Conservation (phyloP, 306 rosid genomes). For the Chamaecrista fasciculata region DNA sequence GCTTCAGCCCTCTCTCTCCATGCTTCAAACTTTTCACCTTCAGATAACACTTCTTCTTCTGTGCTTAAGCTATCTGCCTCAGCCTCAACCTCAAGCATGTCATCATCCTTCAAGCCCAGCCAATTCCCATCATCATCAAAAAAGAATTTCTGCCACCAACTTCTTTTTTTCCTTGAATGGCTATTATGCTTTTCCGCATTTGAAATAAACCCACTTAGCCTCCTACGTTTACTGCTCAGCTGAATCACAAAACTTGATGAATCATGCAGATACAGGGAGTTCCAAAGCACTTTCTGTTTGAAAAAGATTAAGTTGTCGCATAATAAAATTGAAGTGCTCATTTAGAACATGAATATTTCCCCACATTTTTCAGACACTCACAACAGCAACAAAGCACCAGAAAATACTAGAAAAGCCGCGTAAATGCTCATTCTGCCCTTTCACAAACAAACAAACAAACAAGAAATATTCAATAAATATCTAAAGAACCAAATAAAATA, state of each 20-base stretch:
- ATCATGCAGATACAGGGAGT: slow-evolving; percentile 32
- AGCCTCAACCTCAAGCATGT: slow-evolving; percentile 49
- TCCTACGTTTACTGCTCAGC: slow-evolving; percentile 32
- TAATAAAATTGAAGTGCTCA: slow-evolving; percentile 60
- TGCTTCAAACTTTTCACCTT: slow-evolving; percentile 69
- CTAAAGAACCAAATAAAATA: background rate
- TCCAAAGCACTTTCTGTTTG: slow-evolving; percentile 31
- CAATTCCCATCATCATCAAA: slow-evolving; percentile 77
- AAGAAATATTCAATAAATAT: background rate
- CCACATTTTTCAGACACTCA: slow-evolving; percentile 56
- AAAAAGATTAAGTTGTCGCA: slow-evolving; percentile 42
- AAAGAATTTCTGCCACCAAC: slow-evolving; percentile 82
- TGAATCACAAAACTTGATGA: slow-evolving; percentile 31
- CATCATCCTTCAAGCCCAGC: slow-evolving; percentile 80
- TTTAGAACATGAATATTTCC: slow-evolving; percentile 40
- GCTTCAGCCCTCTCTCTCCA: slow-evolving; percentile 97
- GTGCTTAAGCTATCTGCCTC: slow-evolving; percentile 29
- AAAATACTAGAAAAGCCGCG: background rate
- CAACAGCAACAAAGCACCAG: slow-evolving; percentile 16
- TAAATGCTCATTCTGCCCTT: slow-evolving; percentile 28
- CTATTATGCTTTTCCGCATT: slow-evolving; percentile 50
- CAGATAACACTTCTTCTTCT: slow-evolving; percentile 36
- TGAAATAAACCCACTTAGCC: slow-evolving; percentile 39
- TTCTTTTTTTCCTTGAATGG: slow-evolving; percentile 44
- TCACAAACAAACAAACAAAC: background rate